Base-by-base conservation (phyloP, 1,284 basidiomycete species). In the Ustilago lituana region DNA sequence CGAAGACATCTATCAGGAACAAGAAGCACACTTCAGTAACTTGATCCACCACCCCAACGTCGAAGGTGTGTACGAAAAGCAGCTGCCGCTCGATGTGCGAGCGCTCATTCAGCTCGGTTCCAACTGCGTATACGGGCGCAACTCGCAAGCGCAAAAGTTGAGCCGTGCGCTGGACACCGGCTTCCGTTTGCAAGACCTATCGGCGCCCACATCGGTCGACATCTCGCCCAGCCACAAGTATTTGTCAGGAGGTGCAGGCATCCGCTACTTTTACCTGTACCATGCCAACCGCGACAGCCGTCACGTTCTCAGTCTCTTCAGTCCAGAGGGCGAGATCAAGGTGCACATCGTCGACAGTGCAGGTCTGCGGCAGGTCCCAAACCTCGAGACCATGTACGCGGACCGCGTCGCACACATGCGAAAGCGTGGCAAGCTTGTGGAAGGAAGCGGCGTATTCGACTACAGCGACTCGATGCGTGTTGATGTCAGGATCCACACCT, bases 21-120 rank as follows among this genome's bases (percentile, higher is more conserved):
- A 91, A 24, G 90, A 93, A 74, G 89, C 91, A 54, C 91, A 96
- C 80, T 98, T 98, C 79, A 90, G 93, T 29, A 89, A 92, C 76
- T 86, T 98, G 50, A 91, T 89, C 65, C 97, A 96, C 81, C 92
- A 95, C 76, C 92, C 94, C 0, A 94, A 93, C 78, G 92, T 98
- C 8, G 94, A 98, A 73, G 94, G 93, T 2, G 91, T 97, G 2
- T 99, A 91, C 78, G 96, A 99, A 84, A 86, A 91, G 33, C 93
- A 98, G 86, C 86, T 99, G 11, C 93, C 96, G 1, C 86, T 96
- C 11, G 84, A 91, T 37, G 87, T 92, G 54, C 90, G 96, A 26
- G 93, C 90, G 4, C 82, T 98, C 17, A 84, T 98, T 24, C 89
- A 87, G 63, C 85, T 98, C 15, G 96, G 96, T 1, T 91, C 90